phyloP scores from a whole-genome alignment of 192 early-diverging fungal genomes.

The Mortierella hygrophila region DNA sequence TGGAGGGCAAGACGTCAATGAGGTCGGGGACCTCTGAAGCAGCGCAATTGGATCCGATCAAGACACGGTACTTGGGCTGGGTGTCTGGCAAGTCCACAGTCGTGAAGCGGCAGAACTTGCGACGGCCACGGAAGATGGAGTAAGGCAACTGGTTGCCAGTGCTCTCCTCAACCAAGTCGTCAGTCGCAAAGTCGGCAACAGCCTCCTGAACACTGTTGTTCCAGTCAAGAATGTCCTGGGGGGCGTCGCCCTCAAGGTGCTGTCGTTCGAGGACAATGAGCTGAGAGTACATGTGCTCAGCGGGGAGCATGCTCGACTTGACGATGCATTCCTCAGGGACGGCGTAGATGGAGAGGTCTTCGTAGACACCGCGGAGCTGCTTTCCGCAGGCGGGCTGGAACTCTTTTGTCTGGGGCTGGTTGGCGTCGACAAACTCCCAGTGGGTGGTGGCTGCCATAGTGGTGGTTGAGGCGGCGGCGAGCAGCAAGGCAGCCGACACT shows the following conservation, averaged over 20 bases:
- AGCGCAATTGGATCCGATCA: constrained; percentile 41
- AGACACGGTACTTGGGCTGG: constrained; percentile 35
- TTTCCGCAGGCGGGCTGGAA: constrained; percentile 36
- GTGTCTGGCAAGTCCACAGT: constrained; percentile 29
- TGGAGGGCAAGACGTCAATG: constrained; percentile 41
- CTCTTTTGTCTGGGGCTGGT: constrained; percentile 23
- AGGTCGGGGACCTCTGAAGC: constrained; percentile 28
- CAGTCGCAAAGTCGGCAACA: constrained; percentile 17
- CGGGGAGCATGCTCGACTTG: constrained; percentile 18
- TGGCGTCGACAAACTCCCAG: constrained; percentile 48
- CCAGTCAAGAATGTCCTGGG: constrained; percentile 37
- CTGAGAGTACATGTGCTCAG: constrained; percentile 33
- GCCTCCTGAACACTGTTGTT: constrained; percentile 32
- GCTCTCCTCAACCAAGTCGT: background rate
- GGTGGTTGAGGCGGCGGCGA: constrained; percentile 18
- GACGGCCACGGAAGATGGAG: constrained; percentile 22
- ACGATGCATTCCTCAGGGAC: constrained; percentile 29
- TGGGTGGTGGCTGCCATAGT: constrained; percentile 1
- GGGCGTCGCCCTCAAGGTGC: constrained; percentile 38
- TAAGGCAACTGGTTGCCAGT: constrained; percentile 12
- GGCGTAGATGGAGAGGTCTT: constrained; percentile 48
- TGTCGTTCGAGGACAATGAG: constrained; percentile 53
- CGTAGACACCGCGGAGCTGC: constrained; percentile 55
- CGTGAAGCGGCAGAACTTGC: constrained; percentile 40
- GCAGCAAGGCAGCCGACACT: constrained; percentile 38